These are phyloP conservation scores for Chlorella sp. DNA, from an alignment of 139 green algal genomes.

Conservation along the genomic window DNA sequence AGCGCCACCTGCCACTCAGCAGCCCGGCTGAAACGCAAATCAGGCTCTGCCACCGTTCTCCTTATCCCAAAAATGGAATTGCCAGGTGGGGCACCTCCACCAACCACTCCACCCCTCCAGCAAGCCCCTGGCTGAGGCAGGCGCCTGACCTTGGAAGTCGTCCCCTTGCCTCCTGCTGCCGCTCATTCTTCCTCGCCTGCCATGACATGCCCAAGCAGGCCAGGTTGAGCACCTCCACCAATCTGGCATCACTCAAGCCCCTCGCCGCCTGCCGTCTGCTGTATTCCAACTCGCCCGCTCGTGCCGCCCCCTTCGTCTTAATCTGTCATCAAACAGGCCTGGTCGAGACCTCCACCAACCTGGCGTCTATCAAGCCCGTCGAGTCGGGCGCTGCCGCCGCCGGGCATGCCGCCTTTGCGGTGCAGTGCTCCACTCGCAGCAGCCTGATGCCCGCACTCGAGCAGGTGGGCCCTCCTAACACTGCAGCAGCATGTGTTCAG, in stretches of 20 bases:
- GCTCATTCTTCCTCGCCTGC: too few relatives aligned
- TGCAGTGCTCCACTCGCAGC: conserved; percentile 69
- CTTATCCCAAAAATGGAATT: too few relatives aligned
- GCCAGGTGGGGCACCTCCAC: background rate
- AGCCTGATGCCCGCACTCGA: conserved; percentile 66
- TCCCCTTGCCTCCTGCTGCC: too few relatives aligned
- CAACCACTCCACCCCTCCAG: background rate
- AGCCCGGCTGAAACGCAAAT: too few relatives aligned
- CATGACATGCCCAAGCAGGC: too few relatives aligned
- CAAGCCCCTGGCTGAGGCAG: background rate
- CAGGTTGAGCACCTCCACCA: too few relatives aligned
- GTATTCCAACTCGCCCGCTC: too few relatives aligned
- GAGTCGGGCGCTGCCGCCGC: background rate
- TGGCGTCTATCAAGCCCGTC: conserved; percentile 62
- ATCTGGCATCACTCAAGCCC: too few relatives aligned
- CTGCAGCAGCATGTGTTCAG: background rate
- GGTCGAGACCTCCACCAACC: conserved; percentile 82
- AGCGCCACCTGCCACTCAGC: too few relatives aligned
- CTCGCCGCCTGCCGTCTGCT: too few relatives aligned
- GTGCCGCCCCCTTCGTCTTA: background rate
- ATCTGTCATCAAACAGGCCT: conserved; percentile 47
- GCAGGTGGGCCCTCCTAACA: conserved; percentile 50
- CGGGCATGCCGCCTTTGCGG: conserved; percentile 7
- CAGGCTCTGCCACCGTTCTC: too few relatives aligned
- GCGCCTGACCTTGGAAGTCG: too few relatives aligned